phyloP scores from a whole-genome alignment of 2,329 filamentous ascomycete genomes.

The Clonostachys sp. region DNA sequence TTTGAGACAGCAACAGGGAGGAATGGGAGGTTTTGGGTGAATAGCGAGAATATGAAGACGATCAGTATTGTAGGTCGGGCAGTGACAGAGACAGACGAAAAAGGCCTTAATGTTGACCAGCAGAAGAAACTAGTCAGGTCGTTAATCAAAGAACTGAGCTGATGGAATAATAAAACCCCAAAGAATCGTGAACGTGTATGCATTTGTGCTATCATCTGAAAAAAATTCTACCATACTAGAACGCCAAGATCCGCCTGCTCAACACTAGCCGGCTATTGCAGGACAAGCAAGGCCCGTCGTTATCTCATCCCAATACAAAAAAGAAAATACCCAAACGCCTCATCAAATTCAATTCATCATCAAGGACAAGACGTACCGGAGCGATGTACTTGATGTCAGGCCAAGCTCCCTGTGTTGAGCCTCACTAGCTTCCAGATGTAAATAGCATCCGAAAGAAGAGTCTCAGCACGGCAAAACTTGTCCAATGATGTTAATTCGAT shows the following conservation, averaged over 20 bases:
- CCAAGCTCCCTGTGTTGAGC: no score
- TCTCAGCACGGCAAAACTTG: no score
- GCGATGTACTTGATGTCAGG: no score
- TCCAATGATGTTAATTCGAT: no score
- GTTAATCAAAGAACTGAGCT: slow-evolving; percentile 55
- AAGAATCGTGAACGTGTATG: background rate
- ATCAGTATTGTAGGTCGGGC: slow-evolving; percentile 76
- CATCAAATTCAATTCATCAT: no score
- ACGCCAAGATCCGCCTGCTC: background rate
- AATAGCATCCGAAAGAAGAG: no score
- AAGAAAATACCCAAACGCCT: no score
- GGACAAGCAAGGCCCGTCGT: no score
- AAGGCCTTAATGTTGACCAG: slow-evolving; percentile 54
- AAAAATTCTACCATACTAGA: background rate
- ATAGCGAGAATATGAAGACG: slow-evolving; percentile 68
- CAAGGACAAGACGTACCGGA: no score
- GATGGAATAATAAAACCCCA: slow-evolving; percentile 10
- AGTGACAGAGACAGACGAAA: slow-evolving; percentile 72
- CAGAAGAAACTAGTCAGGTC: slow-evolving; percentile 69
- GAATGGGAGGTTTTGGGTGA: slow-evolving; percentile 91
- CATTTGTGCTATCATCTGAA: background rate
- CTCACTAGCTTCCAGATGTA: no score
- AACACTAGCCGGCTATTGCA: no score
- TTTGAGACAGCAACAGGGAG: slow-evolving; percentile 93
- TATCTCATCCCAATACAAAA: no score